Evolutionary conservation across 2,329 filamentous ascomycete species (phyloP).

Genomic region (Colletotrichum siamense): DNA sequence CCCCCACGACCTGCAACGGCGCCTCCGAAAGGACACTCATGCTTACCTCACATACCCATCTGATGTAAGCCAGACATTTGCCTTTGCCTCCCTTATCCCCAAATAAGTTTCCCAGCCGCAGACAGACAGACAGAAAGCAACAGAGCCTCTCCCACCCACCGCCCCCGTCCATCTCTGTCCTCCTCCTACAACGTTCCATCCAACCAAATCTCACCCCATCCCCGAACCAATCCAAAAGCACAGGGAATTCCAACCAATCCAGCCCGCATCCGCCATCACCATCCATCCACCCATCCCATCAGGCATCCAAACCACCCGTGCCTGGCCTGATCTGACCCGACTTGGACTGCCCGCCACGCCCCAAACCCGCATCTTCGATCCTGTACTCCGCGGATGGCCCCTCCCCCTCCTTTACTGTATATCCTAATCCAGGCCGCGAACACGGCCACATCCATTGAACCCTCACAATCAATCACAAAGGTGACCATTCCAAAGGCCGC

Average conservation of each 20-base stretch:
- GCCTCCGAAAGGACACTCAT: background rate
- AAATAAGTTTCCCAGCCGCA: background rate
- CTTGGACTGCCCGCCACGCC: background rate
- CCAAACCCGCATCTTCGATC: slow-evolving; percentile 9
- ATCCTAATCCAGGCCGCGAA: background rate
- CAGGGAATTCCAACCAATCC: background rate
- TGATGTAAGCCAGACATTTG: background rate
- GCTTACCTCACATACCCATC: background rate
- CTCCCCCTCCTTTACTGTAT: background rate
- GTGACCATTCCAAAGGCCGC: background rate
- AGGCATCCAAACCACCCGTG: background rate
- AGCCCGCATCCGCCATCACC: background rate
- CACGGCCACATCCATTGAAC: background rate
- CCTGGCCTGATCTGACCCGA: background rate
- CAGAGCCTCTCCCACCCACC: background rate
- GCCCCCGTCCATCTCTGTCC: background rate
- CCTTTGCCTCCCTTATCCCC: too few relatives aligned
- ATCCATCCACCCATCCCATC: background rate
- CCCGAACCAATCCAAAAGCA: background rate
- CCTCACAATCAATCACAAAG: background rate
- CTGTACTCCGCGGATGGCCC: background rate
- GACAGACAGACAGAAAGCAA: background rate
- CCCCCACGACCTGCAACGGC: background rate
- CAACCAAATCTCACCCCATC: background rate
- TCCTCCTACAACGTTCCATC: background rate